phyloP scores from a whole-genome alignment of 352 stramenopile genomes.

The Achlya hypogyna region DNA sequence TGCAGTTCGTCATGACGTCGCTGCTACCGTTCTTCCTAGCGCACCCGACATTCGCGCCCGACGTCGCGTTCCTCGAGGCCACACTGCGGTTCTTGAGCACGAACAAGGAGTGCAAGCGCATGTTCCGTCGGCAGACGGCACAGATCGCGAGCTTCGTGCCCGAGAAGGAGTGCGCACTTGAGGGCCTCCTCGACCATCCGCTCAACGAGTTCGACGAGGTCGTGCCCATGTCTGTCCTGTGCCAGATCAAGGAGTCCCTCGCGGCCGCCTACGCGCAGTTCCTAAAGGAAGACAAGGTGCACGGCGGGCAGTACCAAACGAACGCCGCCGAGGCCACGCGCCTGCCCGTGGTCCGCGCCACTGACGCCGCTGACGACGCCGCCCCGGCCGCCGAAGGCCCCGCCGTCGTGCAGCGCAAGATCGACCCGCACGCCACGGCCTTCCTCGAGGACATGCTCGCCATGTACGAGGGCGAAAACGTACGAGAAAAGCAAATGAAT shows the following conservation, averaged over 20 bases:
- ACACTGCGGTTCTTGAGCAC: conserved; percentile 56
- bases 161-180: conserved; percentile 61
- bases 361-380: neutral
- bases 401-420: conserved; percentile 59
- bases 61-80: conserved; percentile 36
- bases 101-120: conserved; percentile 78
- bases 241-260: conserved; percentile 56
- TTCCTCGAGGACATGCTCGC: conserved; percentile 51
- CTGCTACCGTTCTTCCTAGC: conserved; percentile 60
- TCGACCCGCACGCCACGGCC: conserved; percentile 51
- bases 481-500: conserved; percentile 15
- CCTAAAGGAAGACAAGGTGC: conserved; percentile 27
- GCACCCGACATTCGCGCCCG: conserved; percentile 15
- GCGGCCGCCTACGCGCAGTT: conserved; percentile 66
- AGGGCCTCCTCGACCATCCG: conserved; percentile 40
- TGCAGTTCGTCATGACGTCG: conserved; percentile 55
- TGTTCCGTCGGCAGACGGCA: conserved; percentile 59
- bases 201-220: conserved; percentile 75
- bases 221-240: conserved; percentile 44
- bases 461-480: neutral
- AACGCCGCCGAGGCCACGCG: neutral
- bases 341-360: neutral
- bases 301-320: conserved; percentile 14
- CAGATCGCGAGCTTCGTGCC: conserved; percentile 54
- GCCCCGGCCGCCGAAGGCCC: neutral